Percentiles rank a stretch among this genome's conserved stretches.
Conservation (phyloP, 2,329 filamentous ascomycete species). For the Elsinoe batatas region DNA sequence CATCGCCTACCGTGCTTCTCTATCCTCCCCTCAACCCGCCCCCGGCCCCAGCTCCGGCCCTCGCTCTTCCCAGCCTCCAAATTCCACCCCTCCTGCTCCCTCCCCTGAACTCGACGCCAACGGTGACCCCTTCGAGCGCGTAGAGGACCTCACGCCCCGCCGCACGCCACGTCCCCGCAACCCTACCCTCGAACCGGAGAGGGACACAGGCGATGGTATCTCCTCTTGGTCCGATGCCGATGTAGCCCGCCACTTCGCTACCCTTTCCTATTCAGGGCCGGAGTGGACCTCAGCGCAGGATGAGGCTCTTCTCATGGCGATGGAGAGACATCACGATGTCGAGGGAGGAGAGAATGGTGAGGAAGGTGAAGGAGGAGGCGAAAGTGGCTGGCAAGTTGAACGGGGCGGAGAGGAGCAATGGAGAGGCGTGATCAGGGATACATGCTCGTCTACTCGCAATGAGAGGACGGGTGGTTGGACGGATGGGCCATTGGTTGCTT, state of each 20-base stretch:
- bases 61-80: no score
- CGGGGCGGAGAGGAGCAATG: not conserved
- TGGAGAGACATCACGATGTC: not conserved
- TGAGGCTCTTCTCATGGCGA: constrained; percentile 20
- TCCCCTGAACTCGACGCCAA: constrained; percentile 28
- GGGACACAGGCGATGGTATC: not conserved
- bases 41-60: not conserved
- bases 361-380: not conserved
- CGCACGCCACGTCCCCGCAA: constrained; percentile 22
- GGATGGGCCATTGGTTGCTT: not conserved
- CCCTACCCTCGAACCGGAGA: not conserved
- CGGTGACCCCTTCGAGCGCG: constrained; percentile 31
- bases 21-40: not conserved
- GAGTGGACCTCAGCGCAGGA: constrained; percentile 28
- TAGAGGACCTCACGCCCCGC: constrained; percentile 27
- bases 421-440: constrained; percentile 1
- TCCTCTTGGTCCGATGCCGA: not conserved
- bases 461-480: not conserved
- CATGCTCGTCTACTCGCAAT: not conserved
- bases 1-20: not conserved
- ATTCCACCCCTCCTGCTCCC: not conserved
- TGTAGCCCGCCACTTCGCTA: not conserved
- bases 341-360: not conserved
- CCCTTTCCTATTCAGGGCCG: not conserved
- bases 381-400: no score